These are phyloP conservation scores for Acanthochlamys bracteata DNA, from an alignment of 106 monocot genomes.

Conservation along the genomic window DNA sequence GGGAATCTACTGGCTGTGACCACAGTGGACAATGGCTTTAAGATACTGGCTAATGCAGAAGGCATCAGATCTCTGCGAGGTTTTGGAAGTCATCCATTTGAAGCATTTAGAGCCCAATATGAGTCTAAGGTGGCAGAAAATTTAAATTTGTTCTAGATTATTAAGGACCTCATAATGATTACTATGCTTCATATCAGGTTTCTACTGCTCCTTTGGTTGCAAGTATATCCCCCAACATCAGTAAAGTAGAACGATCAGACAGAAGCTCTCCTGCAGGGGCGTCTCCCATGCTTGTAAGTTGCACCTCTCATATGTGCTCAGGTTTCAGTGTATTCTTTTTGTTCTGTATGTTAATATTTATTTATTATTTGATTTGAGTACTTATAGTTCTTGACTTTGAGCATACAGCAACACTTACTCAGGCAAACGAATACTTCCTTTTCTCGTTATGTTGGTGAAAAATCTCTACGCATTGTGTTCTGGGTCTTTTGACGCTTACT, in stretches of 20 bases:
- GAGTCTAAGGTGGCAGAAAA: conserved; percentile 38
- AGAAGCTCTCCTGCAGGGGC: conserved; percentile 65
- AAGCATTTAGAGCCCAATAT: conserved; percentile 40
- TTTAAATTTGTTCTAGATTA: too few relatives aligned
- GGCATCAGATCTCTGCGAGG: conserved; percentile 48
- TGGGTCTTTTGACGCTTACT: too few relatives aligned
- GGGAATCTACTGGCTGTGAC: conserved; percentile 79
- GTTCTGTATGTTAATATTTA: too few relatives aligned
- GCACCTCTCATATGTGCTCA: not conserved
- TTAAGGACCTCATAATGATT: not conserved
- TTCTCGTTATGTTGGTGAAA: too few relatives aligned
- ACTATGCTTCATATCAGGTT: conserved; percentile 18
- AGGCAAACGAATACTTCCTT: too few relatives aligned
- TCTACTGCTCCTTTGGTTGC: conserved; percentile 42
- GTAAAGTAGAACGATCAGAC: conserved; percentile 42
- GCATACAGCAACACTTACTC: too few relatives aligned
- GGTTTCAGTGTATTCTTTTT: too few relatives aligned
- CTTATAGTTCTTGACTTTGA: too few relatives aligned
- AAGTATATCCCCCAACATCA: conserved; percentile 38
- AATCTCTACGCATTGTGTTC: too few relatives aligned
- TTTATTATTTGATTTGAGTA: too few relatives aligned
- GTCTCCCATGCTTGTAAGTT: conserved; percentile 45
- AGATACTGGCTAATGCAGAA: conserved; percentile 76
- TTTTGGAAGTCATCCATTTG: conserved; percentile 44
- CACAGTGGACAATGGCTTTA: conserved; percentile 64